Evolutionary conservation across 2,329 filamentous ascomycete species (phyloP).

Genomic region (Alternaria burnsii): DNA sequence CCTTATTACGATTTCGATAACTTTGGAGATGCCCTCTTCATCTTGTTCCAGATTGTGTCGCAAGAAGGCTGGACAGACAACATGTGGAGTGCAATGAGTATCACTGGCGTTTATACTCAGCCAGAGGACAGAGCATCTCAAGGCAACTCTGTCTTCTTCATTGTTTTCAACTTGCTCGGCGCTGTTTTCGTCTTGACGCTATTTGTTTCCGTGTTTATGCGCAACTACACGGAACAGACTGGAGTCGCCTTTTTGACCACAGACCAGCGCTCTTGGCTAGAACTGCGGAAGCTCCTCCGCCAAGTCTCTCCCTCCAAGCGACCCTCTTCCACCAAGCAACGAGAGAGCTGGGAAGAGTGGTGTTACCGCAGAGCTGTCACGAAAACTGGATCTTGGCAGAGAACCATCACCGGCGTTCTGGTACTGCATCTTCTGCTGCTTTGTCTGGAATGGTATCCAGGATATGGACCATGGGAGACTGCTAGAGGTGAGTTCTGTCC

Average conservation of each 20-base stretch:
- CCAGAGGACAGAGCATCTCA: conserved; percentile 73
- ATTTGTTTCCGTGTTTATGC: conserved; percentile 99
- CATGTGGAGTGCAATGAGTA: conserved; percentile 83
- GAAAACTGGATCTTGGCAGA: conserved; percentile 92
- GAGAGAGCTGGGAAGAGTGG: conserved; percentile 83
- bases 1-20: conserved; percentile 92
- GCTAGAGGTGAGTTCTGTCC: conserved; percentile 61
- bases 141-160: conserved; percentile 92
- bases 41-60: conserved; percentile 97
- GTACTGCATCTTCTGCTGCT: conserved; percentile 84
- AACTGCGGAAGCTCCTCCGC: conserved; percentile 86
- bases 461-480: conserved; percentile 74
- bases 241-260: conserved; percentile 95
- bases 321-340: conserved; percentile 78
- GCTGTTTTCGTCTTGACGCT: conserved; percentile 96
- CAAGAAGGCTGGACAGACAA: conserved; percentile 98
- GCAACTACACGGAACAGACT: conserved; percentile 98
- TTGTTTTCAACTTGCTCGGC: conserved; percentile 94
- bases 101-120: conserved; percentile 79
- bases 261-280: conserved; percentile 96
- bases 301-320: conserved; percentile 96
- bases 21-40: conserved; percentile 92
- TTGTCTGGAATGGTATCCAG: conserved; percentile 83
- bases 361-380: conserved; percentile 94
- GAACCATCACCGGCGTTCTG: conserved; percentile 78